Conservation (phyloP, 192 early-diverging fungal genomes). For the Jimgerdemannia lactiflua region DNA sequence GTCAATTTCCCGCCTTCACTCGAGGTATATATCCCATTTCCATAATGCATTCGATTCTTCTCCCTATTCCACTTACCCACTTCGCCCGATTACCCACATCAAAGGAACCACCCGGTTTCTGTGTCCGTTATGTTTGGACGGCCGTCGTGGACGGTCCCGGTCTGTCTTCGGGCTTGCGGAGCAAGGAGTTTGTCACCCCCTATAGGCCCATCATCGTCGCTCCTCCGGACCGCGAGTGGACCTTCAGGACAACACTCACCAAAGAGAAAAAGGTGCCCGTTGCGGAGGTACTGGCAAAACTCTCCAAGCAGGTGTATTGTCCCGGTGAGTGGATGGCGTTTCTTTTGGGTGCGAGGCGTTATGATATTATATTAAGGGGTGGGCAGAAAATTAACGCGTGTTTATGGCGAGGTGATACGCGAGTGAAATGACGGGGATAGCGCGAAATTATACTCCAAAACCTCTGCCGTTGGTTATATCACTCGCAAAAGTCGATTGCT, state of each 20-base stretch:
- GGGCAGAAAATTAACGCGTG: too few relatives aligned
- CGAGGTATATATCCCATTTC: too few relatives aligned
- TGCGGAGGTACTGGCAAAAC: conserved; percentile 31
- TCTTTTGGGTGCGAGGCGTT: too few relatives aligned
- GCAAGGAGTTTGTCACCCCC: conserved; percentile 24
- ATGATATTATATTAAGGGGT: too few relatives aligned
- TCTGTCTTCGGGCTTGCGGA: conserved; percentile 18
- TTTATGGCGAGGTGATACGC: too few relatives aligned
- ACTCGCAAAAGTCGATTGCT: too few relatives aligned
- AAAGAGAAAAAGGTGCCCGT: conserved; percentile 22
- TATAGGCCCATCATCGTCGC: conserved; percentile 35
- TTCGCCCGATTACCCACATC: too few relatives aligned
- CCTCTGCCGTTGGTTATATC: too few relatives aligned
- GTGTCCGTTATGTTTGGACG: conserved; percentile 27
- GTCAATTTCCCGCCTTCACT: conserved; percentile 38
- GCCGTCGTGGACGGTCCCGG: conserved; percentile 32
- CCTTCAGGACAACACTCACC: conserved; percentile 12
- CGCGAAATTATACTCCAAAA: neutral
- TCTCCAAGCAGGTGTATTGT: conserved; percentile 29
- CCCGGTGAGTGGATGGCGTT: conserved; percentile 30
- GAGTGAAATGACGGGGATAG: too few relatives aligned
- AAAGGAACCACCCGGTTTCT: conserved; percentile 30
- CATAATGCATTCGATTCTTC: too few relatives aligned
- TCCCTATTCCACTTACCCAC: too few relatives aligned
- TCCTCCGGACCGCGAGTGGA: conserved; percentile 27